Percentiles rank a stretch among this genome's conserved stretches.
Conservation (phyloP, 2,329 filamentous ascomycete genomes). For the Stromatinia cepivora region DNA sequence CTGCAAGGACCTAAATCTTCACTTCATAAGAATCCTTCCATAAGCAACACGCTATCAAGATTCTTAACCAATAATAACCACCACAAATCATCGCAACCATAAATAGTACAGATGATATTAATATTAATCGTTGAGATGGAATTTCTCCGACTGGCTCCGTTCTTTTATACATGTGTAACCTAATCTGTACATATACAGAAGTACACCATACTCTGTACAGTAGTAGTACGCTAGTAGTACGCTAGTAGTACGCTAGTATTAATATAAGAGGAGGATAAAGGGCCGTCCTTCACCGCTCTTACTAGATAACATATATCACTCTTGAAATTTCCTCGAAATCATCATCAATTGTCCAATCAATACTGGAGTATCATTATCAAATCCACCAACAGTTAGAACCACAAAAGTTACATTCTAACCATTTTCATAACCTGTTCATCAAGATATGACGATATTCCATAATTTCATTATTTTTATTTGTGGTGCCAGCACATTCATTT, state of each 20-base stretch:
- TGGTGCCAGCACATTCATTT: constrained; percentile 38
- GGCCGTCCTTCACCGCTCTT: constrained; percentile 26
- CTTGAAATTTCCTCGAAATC: not conserved
- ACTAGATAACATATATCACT: constrained; percentile 9
- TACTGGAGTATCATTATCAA: not conserved
- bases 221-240: too few species aligned
- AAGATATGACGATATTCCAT: not conserved
- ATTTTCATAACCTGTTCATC: not conserved
- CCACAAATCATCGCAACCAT: not conserved
- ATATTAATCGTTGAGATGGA: constrained; percentile 28
- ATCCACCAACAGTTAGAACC: not conserved
- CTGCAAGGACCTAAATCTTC: constrained; percentile 17
- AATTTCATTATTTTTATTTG: constrained; percentile 31
- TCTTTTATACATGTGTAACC: constrained; percentile 29
- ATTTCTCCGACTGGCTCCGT: constrained; percentile 32
- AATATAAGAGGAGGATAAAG: constrained; percentile 31
- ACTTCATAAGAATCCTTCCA: not conserved
- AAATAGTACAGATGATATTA: constrained; percentile 21
- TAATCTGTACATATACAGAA: not conserved
- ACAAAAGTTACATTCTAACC: not conserved
- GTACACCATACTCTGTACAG: not conserved
- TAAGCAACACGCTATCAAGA: not conserved
- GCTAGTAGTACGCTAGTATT: too few species aligned
- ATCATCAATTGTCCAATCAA: not conserved
- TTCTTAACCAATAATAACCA: not conserved